Base-by-base conservation (phyloP, 2,329 filamentous ascomycete species). In the Paradendryphiella salina region DNA sequence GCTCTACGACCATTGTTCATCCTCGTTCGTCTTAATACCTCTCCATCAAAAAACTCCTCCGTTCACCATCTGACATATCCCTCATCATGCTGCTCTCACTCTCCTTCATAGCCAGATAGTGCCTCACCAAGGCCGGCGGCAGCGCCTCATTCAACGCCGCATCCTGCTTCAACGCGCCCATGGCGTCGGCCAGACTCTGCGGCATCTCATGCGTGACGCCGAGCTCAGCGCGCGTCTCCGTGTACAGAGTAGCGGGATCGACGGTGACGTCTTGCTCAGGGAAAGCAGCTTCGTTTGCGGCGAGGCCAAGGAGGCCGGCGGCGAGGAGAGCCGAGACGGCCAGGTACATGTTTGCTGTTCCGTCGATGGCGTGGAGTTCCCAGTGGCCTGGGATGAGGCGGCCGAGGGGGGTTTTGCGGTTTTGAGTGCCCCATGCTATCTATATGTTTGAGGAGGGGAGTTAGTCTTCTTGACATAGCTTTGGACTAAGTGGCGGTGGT, bases 351-450 rank as follows among this genome's bases (percentile, higher is more conserved):
- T 95, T 95, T 3, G 89, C 87, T 14, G 90, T 73, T 0, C 89
- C 90, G 64, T 95, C 90, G n/a, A 93, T 65, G 46, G 82, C 84
- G 65, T 90, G 87, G 17, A 95, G 61, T 72, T 95, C 90, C 87
- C 89, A 95, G 64, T 90, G 86, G 15, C 83, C 84, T 2, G 71
- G 75, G 3, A 76, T 75, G 39, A 90, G 81, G 67, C 87, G 85
- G 10, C 89, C 82, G 8, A 95, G 76, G 0, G 89, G 86, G 4
- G 84, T 79, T 75, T 93, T 88, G 14, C 88, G 84, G 70, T 94
- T 94, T 73, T 94, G 85, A 4, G 84, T 88, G 10, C 90, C 90
- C 89, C 89, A 95, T 0, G 86, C 76, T 0, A 92, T 82, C 85
- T 86, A 92, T 6, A 85, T 88, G 11, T 43, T 15, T 47, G 1